phyloP scores from a whole-genome alignment of 768 basidiomycete genomes.

The Auricularia heimuer region DNA sequence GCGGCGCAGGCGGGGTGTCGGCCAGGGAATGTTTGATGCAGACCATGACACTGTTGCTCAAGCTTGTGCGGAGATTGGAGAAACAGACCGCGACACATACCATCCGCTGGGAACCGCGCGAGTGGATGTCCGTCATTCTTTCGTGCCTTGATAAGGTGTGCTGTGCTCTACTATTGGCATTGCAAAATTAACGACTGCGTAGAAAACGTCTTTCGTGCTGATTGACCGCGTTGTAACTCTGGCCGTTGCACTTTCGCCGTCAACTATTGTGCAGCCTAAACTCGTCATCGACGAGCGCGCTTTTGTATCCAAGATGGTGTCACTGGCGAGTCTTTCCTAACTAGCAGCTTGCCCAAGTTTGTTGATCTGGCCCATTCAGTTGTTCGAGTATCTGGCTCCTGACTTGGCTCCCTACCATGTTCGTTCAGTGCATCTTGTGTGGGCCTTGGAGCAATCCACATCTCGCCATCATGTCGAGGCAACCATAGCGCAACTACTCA shows the following conservation, averaged over 20 bases:
- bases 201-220: slow-evolving; percentile 57
- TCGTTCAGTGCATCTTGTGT: slow-evolving; percentile 72
- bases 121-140: slow-evolving; percentile 55
- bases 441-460: slow-evolving; percentile 58
- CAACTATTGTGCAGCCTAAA: slow-evolving; percentile 39
- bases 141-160: slow-evolving; percentile 44
- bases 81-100: slow-evolving; percentile 19
- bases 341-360: slow-evolving; percentile 2
- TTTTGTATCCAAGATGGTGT: slow-evolving; percentile 52
- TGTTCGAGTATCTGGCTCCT: slow-evolving; percentile 65
- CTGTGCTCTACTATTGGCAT: neutral
- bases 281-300: slow-evolving; percentile 45
- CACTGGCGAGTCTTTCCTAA: slow-evolving; percentile 25
- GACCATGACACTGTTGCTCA: slow-evolving; percentile 40
- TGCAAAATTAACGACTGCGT: slow-evolving; percentile 2
- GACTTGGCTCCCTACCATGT: slow-evolving; percentile 65
- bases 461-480: slow-evolving; percentile 61
- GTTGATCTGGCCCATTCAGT: slow-evolving; percentile 25
- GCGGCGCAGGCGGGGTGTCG: slow-evolving; percentile 20
- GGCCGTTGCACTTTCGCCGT: slow-evolving; percentile 44
- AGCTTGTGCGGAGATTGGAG: slow-evolving; percentile 37
- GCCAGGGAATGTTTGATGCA: slow-evolving; percentile 45
- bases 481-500: slow-evolving; percentile 59
- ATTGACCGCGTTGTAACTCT: slow-evolving; percentile 56
- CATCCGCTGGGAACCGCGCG: slow-evolving; percentile 49